phyloP scores from a whole-genome alignment of 495 filamentous ascomycete species.

The Monascus purpureus region DNA sequence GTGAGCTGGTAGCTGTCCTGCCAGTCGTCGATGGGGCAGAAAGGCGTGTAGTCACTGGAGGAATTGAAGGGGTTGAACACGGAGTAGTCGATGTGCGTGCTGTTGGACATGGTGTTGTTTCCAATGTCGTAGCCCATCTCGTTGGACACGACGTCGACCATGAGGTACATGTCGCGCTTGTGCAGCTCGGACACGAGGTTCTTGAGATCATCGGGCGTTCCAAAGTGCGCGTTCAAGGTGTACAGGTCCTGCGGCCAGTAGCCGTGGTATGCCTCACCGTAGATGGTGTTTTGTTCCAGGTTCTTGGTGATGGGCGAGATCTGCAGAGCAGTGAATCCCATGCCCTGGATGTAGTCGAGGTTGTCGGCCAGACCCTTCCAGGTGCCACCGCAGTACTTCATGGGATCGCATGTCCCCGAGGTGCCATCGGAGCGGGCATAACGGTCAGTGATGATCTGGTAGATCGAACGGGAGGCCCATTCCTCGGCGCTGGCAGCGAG shows the following conservation, averaged over 20 bases:
- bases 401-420: conserved; percentile 31
- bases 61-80: conserved; percentile 51
- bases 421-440: conserved; percentile 53
- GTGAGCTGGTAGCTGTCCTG: conserved; percentile 42
- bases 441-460: conserved; percentile 64
- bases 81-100: conserved; percentile 44
- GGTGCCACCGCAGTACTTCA: conserved; percentile 63
- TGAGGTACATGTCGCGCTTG: conserved; percentile 50
- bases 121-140: conserved; percentile 41
- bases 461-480: conserved; percentile 36
- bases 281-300: conserved; percentile 30
- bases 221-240: conserved; percentile 51
- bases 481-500: background rate
- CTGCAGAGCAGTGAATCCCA: conserved; percentile 76
- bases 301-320: conserved; percentile 65
- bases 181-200: conserved; percentile 54
- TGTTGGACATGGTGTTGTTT: conserved; percentile 17
- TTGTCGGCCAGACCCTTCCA: conserved; percentile 56
- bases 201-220: conserved; percentile 28
- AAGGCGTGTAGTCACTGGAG: conserved; percentile 46
- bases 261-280: conserved; percentile 55
- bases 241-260: conserved; percentile 63
- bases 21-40: conserved; percentile 52
- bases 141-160: conserved; percentile 71
- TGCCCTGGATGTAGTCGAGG: conserved; percentile 46